Base-by-base conservation (phyloP, 495 filamentous ascomycete species). In the Cercophora newfieldiana region DNA sequence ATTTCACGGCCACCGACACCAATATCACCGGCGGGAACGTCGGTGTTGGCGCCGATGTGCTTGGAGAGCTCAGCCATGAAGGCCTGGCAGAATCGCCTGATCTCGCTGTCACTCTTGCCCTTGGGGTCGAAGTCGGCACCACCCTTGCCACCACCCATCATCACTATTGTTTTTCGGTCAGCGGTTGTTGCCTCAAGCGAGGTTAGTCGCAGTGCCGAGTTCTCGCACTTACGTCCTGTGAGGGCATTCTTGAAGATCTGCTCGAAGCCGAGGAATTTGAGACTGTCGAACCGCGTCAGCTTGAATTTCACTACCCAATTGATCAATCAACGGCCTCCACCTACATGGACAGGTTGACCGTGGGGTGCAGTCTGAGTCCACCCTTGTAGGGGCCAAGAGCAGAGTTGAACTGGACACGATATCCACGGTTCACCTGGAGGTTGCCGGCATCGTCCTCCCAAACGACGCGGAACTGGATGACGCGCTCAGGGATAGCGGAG, bases 191-290 rank as follows among this genome's bases (percentile, higher is more conserved):
- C 54, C 56, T 26, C 10, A 16, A 47, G 33, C 50, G 14, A 24
- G 53, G 26, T 4, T 8, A 31, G 21, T 28, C 61, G 29, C 21
- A n/a, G 30, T 19, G n/a, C 19, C 54, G 7, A 44, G 18, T 44
- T 18, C 48, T 49, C 21, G 14, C 22, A 90, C 91, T 86, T 82
- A 94, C 91, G 81, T 69, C 95, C 95, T 66, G 95, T 98, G 72
- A 99, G 83, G 68, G 95, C 95, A 93, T 99, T 99, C 89, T 99
- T 99, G 86, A 99, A 97, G 82, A 92, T 95, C 86, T 99, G 95
- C 89, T 99, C 95, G 77, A 98, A 97, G 62, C 94, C 95, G 72
- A 99, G 85, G 85, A 98, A 98, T 84, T 99, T 99, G 68, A 99
- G 86, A 75, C 77, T 80, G 54, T 55, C 16, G 5, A 30, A 3